Conservation (phyloP, 2,329 filamentous ascomycete species). For the Neurospora crassa region DNA sequence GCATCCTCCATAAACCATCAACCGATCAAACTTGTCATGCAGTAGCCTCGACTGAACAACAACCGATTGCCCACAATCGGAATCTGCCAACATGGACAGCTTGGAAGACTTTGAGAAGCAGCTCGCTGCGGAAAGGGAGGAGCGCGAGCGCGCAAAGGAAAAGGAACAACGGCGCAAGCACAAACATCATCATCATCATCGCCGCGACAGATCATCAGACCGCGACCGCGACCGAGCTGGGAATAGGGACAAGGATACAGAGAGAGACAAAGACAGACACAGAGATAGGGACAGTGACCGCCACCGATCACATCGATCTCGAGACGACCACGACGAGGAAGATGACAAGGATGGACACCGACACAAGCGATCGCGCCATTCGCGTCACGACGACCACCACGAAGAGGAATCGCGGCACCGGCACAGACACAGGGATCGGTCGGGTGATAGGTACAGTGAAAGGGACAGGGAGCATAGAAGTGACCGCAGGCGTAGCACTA, state of each 20-base stretch:
- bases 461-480: slow-evolving; percentile 14
- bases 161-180: slow-evolving; percentile 21
- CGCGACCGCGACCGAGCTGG: slow-evolving; percentile 20
- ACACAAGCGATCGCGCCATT: slow-evolving; percentile 55
- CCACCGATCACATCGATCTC: slow-evolving; percentile 26
- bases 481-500: slow-evolving; percentile 22
- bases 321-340: slow-evolving; percentile 25
- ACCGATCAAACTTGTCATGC: not conserved
- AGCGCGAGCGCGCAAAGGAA: slow-evolving; percentile 20
- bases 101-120: slow-evolving; percentile 29
- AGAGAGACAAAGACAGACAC: slow-evolving; percentile 22
- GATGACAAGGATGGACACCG: slow-evolving; percentile 43
- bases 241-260: slow-evolving; percentile 18
- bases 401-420: slow-evolving; percentile 17
- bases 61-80: not conserved
- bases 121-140: slow-evolving; percentile 27
- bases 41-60: not conserved
- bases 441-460: slow-evolving; percentile 21
- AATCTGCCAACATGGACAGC: slow-evolving; percentile 14
- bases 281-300: slow-evolving; percentile 20
- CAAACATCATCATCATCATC: slow-evolving; percentile 17
- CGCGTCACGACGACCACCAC: slow-evolving; percentile 34
- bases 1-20: not conserved
- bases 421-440: slow-evolving; percentile 38
- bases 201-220: slow-evolving; percentile 21